phyloP scores from a whole-genome alignment of 164 flowering plant genomes.

The Macadamia tetraphylla region DNA sequence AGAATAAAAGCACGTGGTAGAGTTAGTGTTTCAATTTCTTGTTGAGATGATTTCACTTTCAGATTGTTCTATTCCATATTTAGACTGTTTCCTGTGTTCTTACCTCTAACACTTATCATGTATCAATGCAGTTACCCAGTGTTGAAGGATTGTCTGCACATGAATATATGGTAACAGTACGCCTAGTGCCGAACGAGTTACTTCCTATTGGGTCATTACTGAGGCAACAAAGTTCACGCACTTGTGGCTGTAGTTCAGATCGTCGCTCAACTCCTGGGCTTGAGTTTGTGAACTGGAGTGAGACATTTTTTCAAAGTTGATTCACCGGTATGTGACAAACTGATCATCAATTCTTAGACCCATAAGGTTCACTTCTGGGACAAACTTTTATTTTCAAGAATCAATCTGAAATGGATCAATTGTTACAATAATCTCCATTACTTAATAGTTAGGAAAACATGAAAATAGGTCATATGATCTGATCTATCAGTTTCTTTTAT shows the following conservation, averaged over 20 bases:
- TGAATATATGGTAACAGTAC: conserved; percentile 55
- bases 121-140: conserved; percentile 49
- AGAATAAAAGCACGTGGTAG: too few species aligned
- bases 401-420: too few species aligned
- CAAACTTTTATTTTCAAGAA: not conserved
- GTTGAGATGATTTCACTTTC: too few species aligned
- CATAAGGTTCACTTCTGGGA: not conserved
- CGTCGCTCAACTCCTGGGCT: conserved; percentile 30
- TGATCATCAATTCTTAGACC: conserved; percentile 3
- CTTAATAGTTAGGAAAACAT: too few species aligned
- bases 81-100: not conserved
- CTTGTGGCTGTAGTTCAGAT: conserved; percentile 57
- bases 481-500: too few species aligned
- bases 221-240: conserved; percentile 79
- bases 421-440: too few species aligned
- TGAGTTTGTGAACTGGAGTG: conserved; percentile 67
- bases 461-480: too few species aligned
- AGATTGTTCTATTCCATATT: too few species aligned
- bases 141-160: conserved; percentile 45
- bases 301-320: conserved; percentile 88
- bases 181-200: conserved; percentile 37
- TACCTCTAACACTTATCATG: conserved; percentile 2
- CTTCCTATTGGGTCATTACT: conserved; percentile 26
- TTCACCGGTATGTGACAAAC: conserved; percentile 41
- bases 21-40: too few species aligned